Evolutionary conservation across 164 flowering plant genomes (phyloP).

Genomic region (Aristolochia californica): DNA sequence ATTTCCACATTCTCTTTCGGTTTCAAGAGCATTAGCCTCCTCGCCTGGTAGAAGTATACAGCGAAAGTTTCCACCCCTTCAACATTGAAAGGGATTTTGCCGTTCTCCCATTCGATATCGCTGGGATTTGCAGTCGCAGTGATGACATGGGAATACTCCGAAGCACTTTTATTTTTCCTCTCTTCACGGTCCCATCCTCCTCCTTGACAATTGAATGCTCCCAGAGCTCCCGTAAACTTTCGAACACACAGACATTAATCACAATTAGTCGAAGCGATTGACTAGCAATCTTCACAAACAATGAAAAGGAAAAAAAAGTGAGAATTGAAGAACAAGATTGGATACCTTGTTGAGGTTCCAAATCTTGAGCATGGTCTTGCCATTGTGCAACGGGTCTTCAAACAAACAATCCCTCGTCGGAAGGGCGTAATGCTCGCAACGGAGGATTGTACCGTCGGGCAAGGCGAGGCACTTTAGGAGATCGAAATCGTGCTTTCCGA

Average conservation of each 20-base stretch:
- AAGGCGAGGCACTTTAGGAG: conserved; percentile 58
- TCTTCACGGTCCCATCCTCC: conserved; percentile 75
- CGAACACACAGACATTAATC: neutral
- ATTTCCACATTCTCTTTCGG: conserved; percentile 31
- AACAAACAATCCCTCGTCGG: conserved; percentile 75
- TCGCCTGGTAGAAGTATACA: conserved; percentile 36
- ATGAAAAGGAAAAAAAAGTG: neutral
- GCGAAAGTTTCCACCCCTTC: conserved; percentile 45
- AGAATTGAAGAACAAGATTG: neutral
- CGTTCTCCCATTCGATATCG: conserved; percentile 70
- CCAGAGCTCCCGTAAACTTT: conserved; percentile 38
- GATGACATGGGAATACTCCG: conserved; percentile 40
- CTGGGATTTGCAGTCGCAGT: conserved; percentile 25
- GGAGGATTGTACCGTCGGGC: conserved; percentile 68
- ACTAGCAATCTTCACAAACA: neutral
- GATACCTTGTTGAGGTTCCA: conserved; percentile 75
- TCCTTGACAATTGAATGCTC: conserved; percentile 63
- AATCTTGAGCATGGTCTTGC: conserved; percentile 80
- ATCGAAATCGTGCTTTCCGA: conserved; percentile 60
- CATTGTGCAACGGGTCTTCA: conserved; percentile 68
- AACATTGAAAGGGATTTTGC: conserved; percentile 35
- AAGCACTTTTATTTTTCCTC: conserved; percentile 39
- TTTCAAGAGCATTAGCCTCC: conserved; percentile 38
- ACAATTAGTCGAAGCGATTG: too few species aligned
- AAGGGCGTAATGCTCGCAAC: conserved; percentile 60